Conservation (phyloP, 2,329 filamentous ascomycete species). For the Aspergillus clavatus region DNA sequence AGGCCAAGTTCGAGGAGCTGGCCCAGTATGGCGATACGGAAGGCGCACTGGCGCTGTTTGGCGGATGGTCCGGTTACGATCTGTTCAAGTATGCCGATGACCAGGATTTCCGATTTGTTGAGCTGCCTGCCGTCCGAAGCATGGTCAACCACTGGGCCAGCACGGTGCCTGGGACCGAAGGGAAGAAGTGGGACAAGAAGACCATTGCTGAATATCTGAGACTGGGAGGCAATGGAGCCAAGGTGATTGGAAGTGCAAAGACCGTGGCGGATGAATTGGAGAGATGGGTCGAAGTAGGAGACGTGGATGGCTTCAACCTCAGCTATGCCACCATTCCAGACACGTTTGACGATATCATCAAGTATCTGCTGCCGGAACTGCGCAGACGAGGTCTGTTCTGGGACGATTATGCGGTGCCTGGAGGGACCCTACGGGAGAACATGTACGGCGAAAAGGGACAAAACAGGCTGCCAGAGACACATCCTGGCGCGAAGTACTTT, state of each 20-base stretch:
- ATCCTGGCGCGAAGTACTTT: slow-evolving; percentile 34
- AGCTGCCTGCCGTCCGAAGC: slow-evolving; percentile 39
- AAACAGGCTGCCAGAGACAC: slow-evolving; percentile 28
- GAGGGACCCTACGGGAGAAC: slow-evolving; percentile 39
- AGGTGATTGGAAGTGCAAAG: slow-evolving; percentile 33
- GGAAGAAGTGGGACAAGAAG: slow-evolving; percentile 37
- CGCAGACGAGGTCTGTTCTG: slow-evolving; percentile 36
- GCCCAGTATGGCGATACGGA: slow-evolving; percentile 43
- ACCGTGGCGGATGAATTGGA: slow-evolving; percentile 37
- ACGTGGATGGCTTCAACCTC: slow-evolving; percentile 35
- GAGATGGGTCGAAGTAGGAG: slow-evolving; percentile 32
- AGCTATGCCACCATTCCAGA: slow-evolving; percentile 32
- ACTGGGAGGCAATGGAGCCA: slow-evolving; percentile 33
- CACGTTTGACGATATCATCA: slow-evolving; percentile 35
- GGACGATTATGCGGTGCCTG: slow-evolving; percentile 32
- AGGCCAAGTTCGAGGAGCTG: slow-evolving; percentile 40
- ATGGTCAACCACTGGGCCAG: slow-evolving; percentile 44
- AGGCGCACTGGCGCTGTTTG: slow-evolving; percentile 43
- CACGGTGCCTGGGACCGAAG: slow-evolving; percentile 39
- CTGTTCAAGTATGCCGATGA: slow-evolving; percentile 41
- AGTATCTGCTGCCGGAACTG: slow-evolving; percentile 31
- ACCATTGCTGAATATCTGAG: slow-evolving; percentile 33
- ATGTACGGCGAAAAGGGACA: slow-evolving; percentile 30
- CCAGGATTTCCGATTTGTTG: slow-evolving; percentile 43
- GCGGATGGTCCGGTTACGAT: slow-evolving; percentile 46